Conservation (phyloP, 495 filamentous ascomycete species). For the Beverwykella pulmonaria region DNA sequence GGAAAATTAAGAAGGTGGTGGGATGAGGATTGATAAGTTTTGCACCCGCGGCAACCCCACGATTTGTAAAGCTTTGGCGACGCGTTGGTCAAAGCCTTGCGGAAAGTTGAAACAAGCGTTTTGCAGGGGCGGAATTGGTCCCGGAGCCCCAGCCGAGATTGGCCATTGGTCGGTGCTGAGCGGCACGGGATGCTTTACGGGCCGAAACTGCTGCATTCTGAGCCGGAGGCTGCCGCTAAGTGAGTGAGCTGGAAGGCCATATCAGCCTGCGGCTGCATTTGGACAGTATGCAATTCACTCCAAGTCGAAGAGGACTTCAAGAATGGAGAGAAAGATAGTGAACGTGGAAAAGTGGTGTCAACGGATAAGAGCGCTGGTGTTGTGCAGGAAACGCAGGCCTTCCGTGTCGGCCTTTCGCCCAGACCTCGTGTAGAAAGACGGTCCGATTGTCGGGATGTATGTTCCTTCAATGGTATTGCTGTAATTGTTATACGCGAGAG, state of each 20-base stretch:
- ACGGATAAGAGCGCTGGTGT: too few relatives aligned
- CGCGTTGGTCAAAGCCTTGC: constrained; percentile 30
- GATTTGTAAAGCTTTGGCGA: constrained; percentile 32
- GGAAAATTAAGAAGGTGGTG: neutral
- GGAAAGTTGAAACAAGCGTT: constrained; percentile 15
- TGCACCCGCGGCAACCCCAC: constrained; percentile 16
- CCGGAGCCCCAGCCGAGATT: constrained; percentile 17
- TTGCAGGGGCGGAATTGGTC: neutral
- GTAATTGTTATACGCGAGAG: too few relatives aligned
- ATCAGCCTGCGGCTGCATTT: neutral
- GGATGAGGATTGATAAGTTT: constrained; percentile 22
- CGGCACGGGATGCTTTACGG: neutral
- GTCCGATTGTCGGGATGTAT: too few relatives aligned
- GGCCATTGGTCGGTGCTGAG: neutral
- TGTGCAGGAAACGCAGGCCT: too few relatives aligned
- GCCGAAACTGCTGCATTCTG: neutral
- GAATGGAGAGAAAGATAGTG: neutral
- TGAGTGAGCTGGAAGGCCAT: too few relatives aligned
- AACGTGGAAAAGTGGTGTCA: too few relatives aligned
- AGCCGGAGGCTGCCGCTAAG: too few relatives aligned
- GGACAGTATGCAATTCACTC: too few relatives aligned
- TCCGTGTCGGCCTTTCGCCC: too few relatives aligned
- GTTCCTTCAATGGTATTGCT: too few relatives aligned
- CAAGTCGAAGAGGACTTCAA: too few relatives aligned
- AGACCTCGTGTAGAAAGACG: too few relatives aligned